Evolutionary conservation across 768 basidiomycete genomes (phyloP).

Genomic region (Leccinum subgranulosum): DNA sequence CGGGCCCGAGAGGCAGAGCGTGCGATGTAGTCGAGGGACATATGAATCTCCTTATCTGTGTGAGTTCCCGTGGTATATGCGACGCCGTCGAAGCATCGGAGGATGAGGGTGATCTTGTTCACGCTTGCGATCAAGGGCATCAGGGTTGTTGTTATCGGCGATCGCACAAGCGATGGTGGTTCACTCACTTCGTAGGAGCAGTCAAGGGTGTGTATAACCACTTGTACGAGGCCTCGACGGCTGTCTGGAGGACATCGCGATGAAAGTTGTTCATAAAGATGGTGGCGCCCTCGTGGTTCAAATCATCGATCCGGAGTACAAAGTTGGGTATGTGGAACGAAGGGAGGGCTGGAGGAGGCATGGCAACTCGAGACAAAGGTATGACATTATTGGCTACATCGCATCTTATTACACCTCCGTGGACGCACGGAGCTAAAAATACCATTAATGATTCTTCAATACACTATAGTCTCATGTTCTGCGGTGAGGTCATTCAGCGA

Average conservation of each 20-base stretch:
- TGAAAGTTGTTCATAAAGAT: slow-evolving; percentile 55
- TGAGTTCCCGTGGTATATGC: slow-evolving; percentile 61
- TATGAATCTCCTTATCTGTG: slow-evolving; percentile 70
- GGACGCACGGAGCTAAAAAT: slow-evolving; percentile 2
- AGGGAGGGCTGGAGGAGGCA: slow-evolving; percentile 29
- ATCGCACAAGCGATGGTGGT: neutral
- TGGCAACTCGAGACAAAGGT: slow-evolving; percentile 1
- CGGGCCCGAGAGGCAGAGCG: slow-evolving; percentile 38
- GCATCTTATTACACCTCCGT: neutral
- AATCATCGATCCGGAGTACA: slow-evolving; percentile 53
- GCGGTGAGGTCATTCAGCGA: neutral
- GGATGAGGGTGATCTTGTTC: slow-evolving; percentile 50
- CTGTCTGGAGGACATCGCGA: slow-evolving; percentile 34
- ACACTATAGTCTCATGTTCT: neutral
- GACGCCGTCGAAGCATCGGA: slow-evolving; percentile 66
- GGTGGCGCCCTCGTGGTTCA: slow-evolving; percentile 53
- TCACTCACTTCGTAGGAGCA: slow-evolving; percentile 47
- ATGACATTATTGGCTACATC: slow-evolving; percentile 3
- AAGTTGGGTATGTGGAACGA: slow-evolving; percentile 57
- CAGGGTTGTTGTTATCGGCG: slow-evolving; percentile 4
- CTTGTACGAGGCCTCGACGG: slow-evolving; percentile 39
- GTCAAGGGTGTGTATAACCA: slow-evolving; percentile 43
- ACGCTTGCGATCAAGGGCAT: slow-evolving; percentile 38
- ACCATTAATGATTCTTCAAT: slow-evolving; percentile 4
- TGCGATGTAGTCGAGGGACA: slow-evolving; percentile 64